Evolutionary conservation across 805 yeast species (phyloP).

Genomic region (Cyberlindnera bimundalis): DNA sequence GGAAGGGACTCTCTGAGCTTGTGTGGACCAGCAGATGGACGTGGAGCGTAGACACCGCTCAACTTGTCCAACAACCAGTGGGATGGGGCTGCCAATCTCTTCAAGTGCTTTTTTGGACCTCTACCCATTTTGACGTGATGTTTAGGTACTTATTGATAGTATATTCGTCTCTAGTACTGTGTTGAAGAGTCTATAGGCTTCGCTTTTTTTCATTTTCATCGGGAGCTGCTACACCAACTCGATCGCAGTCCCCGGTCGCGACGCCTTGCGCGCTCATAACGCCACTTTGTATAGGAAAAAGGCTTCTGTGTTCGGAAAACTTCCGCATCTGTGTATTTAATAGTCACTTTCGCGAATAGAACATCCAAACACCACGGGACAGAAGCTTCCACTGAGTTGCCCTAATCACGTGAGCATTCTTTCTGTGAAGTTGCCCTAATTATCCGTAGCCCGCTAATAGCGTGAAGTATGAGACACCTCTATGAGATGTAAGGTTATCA

Average conservation of each 20-base stretch:
- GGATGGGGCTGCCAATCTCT: conserved; percentile 99
- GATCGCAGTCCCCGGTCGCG: conserved; percentile 8
- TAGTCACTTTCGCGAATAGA: neutral
- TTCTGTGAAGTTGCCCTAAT: neutral
- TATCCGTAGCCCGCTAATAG: too few relatives aligned
- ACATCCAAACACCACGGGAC: conserved; percentile 4
- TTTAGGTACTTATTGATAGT: conserved; percentile 5
- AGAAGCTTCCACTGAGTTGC: neutral
- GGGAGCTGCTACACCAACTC: conserved; percentile 1
- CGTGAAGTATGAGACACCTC: too few relatives aligned
- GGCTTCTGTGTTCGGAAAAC: neutral
- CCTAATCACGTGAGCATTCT: conserved; percentile 5
- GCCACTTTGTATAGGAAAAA: neutral
- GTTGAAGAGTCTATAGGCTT: conserved; percentile 14
- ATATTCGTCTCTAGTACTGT: conserved; percentile 1
- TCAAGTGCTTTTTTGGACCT: conserved; percentile 86
- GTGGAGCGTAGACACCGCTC: conserved; percentile 99
- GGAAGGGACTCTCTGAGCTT: conserved; percentile 98
- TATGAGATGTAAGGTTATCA: too few relatives aligned
- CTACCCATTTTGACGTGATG: conserved; percentile 29
- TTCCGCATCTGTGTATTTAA: neutral
- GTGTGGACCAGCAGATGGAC: conserved; percentile 99
- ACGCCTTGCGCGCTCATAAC: conserved; percentile 7
- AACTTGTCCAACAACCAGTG: conserved; percentile 99
- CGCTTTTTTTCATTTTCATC: conserved; percentile 18